These are phyloP conservation scores for Cordyceps sp. DNA, from an alignment of 2,329 filamentous ascomycete genomes.

Conservation along the genomic window DNA sequence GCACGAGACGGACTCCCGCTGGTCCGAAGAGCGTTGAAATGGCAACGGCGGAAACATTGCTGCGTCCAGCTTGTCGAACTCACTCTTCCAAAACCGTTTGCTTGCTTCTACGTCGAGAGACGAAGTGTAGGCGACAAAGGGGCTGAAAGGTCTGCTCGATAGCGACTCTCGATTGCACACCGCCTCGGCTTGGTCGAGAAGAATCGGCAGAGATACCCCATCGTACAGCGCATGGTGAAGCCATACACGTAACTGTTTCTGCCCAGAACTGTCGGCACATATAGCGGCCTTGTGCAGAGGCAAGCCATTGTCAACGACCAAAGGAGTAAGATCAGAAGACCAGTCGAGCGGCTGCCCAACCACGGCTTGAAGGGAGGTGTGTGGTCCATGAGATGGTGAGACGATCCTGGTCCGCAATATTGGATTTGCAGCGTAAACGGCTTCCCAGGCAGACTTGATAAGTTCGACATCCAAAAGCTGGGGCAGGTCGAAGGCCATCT, in stretches of 20 bases:
- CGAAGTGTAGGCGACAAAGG: slow-evolving; percentile 3
- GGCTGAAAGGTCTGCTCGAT: not conserved
- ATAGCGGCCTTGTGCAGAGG: slow-evolving; percentile 1
- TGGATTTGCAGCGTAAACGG: slow-evolving; percentile 8
- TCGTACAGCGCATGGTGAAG: slow-evolving; percentile 24
- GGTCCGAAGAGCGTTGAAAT: not conserved
- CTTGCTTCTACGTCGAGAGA: not conserved
- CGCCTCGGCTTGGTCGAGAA: slow-evolving; percentile 11
- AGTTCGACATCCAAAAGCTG: slow-evolving; percentile 5
- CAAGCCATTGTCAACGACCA: not conserved
- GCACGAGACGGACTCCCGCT: not conserved
- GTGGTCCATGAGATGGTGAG: slow-evolving; percentile 4
- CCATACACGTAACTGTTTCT: slow-evolving; percentile 6
- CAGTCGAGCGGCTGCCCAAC: slow-evolving; percentile 3
- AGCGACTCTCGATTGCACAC: slow-evolving; percentile 4
- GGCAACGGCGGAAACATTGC: not conserved
- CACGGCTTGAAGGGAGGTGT: slow-evolving; percentile 5
- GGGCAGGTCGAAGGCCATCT: slow-evolving; percentile 8
- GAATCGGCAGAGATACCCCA: slow-evolving; percentile 13
- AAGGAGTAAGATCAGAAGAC: not conserved
- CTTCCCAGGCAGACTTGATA: slow-evolving; percentile 13
- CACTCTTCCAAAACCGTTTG: not conserved
- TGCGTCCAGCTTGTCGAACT: not conserved
- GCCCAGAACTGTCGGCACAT: too few species aligned
- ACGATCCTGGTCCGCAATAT: slow-evolving; percentile 18